Evolutionary conservation across 129 eudicot genomes (phyloP).

Genomic region (Helianthus tuberosus): DNA sequence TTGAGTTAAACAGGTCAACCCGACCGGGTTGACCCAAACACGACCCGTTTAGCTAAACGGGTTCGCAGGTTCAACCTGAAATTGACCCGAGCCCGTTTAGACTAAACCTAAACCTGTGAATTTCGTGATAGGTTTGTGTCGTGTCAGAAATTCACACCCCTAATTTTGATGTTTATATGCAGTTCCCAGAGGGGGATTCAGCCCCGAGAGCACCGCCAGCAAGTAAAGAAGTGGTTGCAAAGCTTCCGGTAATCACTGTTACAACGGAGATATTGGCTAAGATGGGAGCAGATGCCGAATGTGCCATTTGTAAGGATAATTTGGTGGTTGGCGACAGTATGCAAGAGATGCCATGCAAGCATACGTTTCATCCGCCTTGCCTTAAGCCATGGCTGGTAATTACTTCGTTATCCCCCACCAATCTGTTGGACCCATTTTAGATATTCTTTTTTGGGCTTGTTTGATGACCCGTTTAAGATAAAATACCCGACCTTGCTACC

Average conservation of each 20-base stretch:
- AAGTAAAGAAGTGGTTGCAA: constrained; percentile 87
- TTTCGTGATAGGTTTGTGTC: too few species aligned
- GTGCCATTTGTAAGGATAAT: constrained; percentile 90
- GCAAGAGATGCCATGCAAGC: constrained; percentile 98
- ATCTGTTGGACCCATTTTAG: background rate
- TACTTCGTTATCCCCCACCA: background rate
- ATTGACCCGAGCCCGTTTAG: too few species aligned
- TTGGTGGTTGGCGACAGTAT: constrained; percentile 67
- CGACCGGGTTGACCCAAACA: too few species aligned
- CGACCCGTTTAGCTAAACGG: too few species aligned
- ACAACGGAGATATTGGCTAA: constrained; percentile 55
- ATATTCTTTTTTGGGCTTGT: background rate
- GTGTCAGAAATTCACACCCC: too few species aligned
- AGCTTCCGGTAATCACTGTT: constrained; percentile 78
- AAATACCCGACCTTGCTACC: background rate
- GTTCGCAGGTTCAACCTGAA: too few species aligned
- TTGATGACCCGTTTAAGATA: background rate
- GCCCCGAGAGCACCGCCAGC: constrained; percentile 85
- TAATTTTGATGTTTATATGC: constrained; percentile 14
- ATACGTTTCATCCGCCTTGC: constrained; percentile 92
- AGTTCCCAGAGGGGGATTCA: constrained; percentile 55
- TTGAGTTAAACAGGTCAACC: too few species aligned
- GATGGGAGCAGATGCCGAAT: constrained; percentile 75
- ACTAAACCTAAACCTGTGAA: too few species aligned
- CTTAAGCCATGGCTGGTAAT: constrained; percentile 98